Base-by-base conservation (phyloP, 108 stramenopile species). In the Nitzschia sp. region DNA sequence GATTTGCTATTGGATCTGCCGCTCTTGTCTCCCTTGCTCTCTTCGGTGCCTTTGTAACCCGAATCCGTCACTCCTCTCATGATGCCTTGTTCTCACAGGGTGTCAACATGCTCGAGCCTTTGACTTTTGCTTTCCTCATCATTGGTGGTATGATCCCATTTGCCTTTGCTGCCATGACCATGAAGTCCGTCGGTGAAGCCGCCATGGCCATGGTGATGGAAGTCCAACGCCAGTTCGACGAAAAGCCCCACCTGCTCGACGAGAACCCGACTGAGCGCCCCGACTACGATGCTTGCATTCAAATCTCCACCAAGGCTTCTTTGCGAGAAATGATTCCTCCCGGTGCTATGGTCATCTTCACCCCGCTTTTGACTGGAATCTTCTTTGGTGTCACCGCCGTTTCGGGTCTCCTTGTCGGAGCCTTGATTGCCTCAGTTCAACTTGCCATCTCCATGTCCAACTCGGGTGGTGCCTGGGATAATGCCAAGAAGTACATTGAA, bases 401-500 rank as follows among this genome's bases (percentile, higher is more conserved):
- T 45, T 93, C 86, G 63, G 98, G 98, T 54, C 83, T 97, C 56
- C 91, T 98, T 23, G 95, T 97, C 19, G 98, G 98, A 31, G 72
- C 94, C 22, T 71, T 96, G 61, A 73, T 96, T 53, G 93, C 95
- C n/a, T 80, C 91, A 30, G 89, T 96, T 41, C 97, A 97, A 80
- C 85, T 98, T 46, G 98, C 98, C 57, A 88, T 98, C 69, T 96
- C 95, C 53, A 97, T 97, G 95, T 96, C 96, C 68, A 98, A 98
- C 90, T 93, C 96, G 58, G 98, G 98, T 35, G 98, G 98, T 70
- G 98, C 98, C 19, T 98, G 98, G 98, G 97, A 98, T 69, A 98
- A 98, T 69, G 96, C 97, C 68, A 98, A 98, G 85, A 98, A 98
- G 84, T 97, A 94, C 87, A 97, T 97, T 77, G 97, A 98, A 81